Evolutionary conservation across 2,329 filamentous ascomycete species (phyloP).

Genomic region (Venturia oleaginea): DNA sequence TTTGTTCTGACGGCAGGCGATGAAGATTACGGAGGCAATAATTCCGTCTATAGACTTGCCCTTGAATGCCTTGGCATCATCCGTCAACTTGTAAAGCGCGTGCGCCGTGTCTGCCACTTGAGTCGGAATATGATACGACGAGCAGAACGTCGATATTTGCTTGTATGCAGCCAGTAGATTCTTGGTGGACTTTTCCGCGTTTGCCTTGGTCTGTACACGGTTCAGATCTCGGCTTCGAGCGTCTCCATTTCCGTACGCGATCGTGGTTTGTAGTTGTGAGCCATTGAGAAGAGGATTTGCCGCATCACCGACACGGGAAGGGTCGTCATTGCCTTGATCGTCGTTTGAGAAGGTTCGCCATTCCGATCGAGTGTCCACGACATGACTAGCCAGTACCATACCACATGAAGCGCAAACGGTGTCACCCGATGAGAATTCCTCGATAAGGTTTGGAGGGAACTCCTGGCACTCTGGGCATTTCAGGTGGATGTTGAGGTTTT

Average conservation of each 20-base stretch:
- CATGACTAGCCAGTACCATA: conserved; percentile 78
- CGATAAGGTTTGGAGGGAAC: conserved; percentile 80
- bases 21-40: conserved; percentile 94
- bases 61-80: conserved; percentile 89
- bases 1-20: conserved; percentile 78
- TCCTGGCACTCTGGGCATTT: conserved; percentile 89
- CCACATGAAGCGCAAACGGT: conserved; percentile 90
- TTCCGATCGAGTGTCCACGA: conserved; percentile 92
- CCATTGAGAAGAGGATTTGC: conserved; percentile 85
- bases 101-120: conserved; percentile 84
- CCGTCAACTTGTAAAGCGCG: conserved; percentile 88
- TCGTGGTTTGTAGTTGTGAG: conserved; percentile 78
- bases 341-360: conserved; percentile 99
- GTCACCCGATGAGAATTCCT: conserved; percentile 87
- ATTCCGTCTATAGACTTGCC: conserved; percentile 90
- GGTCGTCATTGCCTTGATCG: conserved; percentile 91
- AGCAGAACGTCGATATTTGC: conserved; percentile 80
- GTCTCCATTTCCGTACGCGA: conserved; percentile 70
- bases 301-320: conserved; percentile 93
- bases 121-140: conserved; percentile 71
- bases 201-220: conserved; percentile 73
- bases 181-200: conserved; percentile 76
- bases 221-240: conserved; percentile 66
- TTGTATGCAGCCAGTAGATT: conserved; percentile 72
- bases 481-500: conserved; percentile 79